phyloP scores from a whole-genome alignment of 805 yeast genomes.

The Myxozyma geophila region DNA sequence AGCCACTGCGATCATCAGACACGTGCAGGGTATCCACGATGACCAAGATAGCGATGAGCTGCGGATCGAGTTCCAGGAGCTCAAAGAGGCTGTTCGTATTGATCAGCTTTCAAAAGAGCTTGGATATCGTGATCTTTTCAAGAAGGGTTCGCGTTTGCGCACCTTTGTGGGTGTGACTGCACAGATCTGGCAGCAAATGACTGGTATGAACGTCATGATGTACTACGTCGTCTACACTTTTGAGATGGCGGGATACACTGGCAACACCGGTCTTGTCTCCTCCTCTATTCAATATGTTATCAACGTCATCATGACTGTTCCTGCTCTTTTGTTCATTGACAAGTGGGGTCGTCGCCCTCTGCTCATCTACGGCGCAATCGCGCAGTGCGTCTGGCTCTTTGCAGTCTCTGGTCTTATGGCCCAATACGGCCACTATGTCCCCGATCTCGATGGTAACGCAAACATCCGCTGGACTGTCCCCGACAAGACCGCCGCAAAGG shows the following conservation, averaged over 20 bases:
- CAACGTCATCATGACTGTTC: constrained; percentile 61
- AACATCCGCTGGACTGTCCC: constrained; percentile 37
- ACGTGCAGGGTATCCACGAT: constrained; percentile 40
- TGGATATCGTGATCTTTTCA: constrained; percentile 61
- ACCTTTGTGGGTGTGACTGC: constrained; percentile 58
- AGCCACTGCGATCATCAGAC: constrained; percentile 47
- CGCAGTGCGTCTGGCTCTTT: constrained; percentile 33
- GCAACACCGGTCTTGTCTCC: constrained; percentile 56
- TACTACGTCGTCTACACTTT: constrained; percentile 70
- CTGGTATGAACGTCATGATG: constrained; percentile 72
- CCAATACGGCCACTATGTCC: constrained; percentile 35
- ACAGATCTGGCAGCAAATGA: constrained; percentile 61
- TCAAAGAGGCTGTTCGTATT: constrained; percentile 59
- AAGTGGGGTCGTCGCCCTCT: constrained; percentile 66
- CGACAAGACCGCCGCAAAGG: constrained; percentile 47
- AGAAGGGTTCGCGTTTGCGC: constrained; percentile 54
- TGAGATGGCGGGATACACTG: constrained; percentile 44
- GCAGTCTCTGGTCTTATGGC: constrained; percentile 39
- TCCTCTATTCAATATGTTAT: constrained; percentile 64
- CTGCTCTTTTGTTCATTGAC: constrained; percentile 65
- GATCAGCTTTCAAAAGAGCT: too few relatives aligned
- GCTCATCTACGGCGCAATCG: constrained; percentile 35
- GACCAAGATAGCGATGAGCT: constrained; percentile 45
- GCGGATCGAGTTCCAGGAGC: constrained; percentile 60
- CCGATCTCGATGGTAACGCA: constrained; percentile 34